Base-by-base conservation (phyloP, 345 rosid species). In the Excoecaria agallocha region DNA sequence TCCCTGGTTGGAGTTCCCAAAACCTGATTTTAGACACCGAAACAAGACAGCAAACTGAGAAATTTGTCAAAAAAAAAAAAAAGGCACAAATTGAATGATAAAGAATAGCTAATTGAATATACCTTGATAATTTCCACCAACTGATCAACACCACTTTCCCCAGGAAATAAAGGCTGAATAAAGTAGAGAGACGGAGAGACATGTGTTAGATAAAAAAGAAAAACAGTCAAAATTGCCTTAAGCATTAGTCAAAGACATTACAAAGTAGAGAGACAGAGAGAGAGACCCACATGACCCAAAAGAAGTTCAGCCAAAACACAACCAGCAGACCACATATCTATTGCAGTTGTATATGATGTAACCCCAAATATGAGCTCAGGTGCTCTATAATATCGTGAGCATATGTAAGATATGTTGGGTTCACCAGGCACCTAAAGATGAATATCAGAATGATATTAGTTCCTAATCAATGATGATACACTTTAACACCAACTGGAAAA, bases 341-440 rank as follows among this genome's bases (percentile, higher is more conserved):
- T 93, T 63, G 99, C 97, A 85, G 84, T 87, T 56, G 97, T 93
- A 82, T 95, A 95, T 50, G 90, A 93, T n/a, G 97, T 85, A 10
- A 97, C 98, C 58, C 99, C 99, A 48, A 95, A 95, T 84, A 95
- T 95, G 77, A 95, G 97, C 88, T 95, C 99, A 8, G 99, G 99
- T 45, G 99, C 98, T 79, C 99, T 88, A 80, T 93, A 95, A 84
- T 95, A 95, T 70, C 99, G 84, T 11, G 99, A 95, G 85, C 99
- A 95, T 69, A 95, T 95, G 76, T 95, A 95, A 6, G 99, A 86
- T 83, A 95, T 89, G 86, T 95, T 95, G 66, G 99, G 91, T 85
- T 95, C 99, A 80, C 97, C 98, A 71, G 98, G 96, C 48, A 93
- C 90, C 99, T 95, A 79, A 55, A 72, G 71, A 84, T 76, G 64